Evolutionary conservation across 345 rosid species (phyloP).

Genomic region (Eucalyptus pauciflora): DNA sequence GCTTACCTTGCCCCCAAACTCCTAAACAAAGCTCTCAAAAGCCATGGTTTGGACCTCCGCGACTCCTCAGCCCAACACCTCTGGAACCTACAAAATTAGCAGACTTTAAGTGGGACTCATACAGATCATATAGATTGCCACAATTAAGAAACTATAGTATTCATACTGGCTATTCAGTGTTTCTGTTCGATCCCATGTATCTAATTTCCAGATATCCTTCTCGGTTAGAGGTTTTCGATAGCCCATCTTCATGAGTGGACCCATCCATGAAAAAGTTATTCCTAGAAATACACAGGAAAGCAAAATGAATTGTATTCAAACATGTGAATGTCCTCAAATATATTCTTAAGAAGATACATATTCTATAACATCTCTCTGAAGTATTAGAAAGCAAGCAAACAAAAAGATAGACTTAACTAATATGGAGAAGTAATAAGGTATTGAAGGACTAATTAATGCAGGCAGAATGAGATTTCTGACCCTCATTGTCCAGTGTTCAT

Average conservation of each 20-base stretch:
- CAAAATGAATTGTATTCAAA: not conserved
- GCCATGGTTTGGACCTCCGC: slow-evolving; percentile 77
- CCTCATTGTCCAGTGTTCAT: not conserved
- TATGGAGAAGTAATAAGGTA: not conserved
- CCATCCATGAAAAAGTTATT: slow-evolving; percentile 71
- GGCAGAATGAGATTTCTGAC: not conserved
- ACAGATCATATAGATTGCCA: not conserved
- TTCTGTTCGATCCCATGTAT: slow-evolving; percentile 87
- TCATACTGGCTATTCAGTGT: slow-evolving; percentile 56
- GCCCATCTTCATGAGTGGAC: slow-evolving; percentile 81
- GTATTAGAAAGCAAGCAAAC: not conserved
- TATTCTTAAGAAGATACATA: not conserved
- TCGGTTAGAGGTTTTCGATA: slow-evolving; percentile 83
- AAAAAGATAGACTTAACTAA: not conserved
- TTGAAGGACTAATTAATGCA: not conserved
- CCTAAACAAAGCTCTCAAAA: slow-evolving; percentile 63
- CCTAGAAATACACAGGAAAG: slow-evolving; percentile 14
- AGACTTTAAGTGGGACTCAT: slow-evolving; percentile 1
- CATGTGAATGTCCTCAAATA: not conserved
- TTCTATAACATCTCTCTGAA: not conserved
- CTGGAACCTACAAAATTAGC: slow-evolving; percentile 50
- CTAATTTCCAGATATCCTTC: slow-evolving; percentile 92
- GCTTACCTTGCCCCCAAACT: slow-evolving; percentile 92
- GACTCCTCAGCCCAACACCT: slow-evolving; percentile 80
- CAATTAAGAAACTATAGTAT: not conserved